These are phyloP conservation scores for Spongispora temasekensis DNA, from an alignment of 1,284 basidiomycete species.

Conservation along the genomic window DNA sequence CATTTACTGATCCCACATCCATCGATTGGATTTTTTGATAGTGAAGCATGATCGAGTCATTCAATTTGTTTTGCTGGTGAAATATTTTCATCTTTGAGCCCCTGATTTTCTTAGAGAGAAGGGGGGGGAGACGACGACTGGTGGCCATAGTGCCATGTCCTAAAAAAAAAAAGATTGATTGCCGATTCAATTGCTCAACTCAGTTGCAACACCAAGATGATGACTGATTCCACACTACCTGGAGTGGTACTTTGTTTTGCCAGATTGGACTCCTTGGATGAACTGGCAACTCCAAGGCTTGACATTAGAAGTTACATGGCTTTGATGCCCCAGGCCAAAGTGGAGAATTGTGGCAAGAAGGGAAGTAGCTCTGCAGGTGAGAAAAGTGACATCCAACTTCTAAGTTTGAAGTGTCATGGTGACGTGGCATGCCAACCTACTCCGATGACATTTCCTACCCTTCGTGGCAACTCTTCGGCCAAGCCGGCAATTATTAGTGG, in stretches of 20 bases:
- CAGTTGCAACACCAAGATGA: neutral
- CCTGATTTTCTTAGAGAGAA: neutral
- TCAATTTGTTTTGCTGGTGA: neutral
- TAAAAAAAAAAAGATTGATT: neutral
- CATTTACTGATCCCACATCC: neutral
- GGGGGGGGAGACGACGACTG: neutral
- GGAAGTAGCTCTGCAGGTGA: neutral
- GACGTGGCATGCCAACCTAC: too few species aligned
- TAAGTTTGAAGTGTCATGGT: too few species aligned
- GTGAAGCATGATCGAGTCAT: neutral
- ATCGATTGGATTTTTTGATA: neutral
- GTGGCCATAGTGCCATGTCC: neutral
- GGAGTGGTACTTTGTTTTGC: neutral
- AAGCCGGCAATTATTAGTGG: neutral
- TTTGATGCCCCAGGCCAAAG: neutral
- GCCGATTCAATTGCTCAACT: too few species aligned
- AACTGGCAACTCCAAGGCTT: neutral
- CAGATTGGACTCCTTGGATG: neutral
- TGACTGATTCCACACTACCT: neutral
- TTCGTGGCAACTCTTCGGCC: neutral
- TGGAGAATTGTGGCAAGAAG: neutral
- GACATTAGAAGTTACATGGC: neutral
- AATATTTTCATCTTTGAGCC: neutral
- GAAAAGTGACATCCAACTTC: too few species aligned
- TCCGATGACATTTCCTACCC: too few species aligned